These are phyloP conservation scores for Yamadazyma sp. DNA, from an alignment of 1,139 yeast genomes.

Conservation along the genomic window DNA sequence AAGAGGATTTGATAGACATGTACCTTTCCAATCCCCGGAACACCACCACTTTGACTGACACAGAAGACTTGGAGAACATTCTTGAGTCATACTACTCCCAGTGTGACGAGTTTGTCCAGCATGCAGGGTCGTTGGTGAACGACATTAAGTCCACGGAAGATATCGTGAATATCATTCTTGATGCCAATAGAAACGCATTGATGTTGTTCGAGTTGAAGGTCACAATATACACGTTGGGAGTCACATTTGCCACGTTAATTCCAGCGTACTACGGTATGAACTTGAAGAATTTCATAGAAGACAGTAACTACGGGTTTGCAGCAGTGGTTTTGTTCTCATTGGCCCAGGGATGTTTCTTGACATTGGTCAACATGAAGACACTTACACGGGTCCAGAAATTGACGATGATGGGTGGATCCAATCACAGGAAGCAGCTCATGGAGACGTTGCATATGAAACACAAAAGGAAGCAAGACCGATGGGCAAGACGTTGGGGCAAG, in stretches of 20 bases:
- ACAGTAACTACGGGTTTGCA: conserved; percentile 64
- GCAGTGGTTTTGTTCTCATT: conserved; percentile 53
- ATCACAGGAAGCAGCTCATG: conserved; percentile 3
- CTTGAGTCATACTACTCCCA: conserved; percentile 92
- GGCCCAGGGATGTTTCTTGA: conserved; percentile 45
- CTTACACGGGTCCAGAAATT: conserved; percentile 59
- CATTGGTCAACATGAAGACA: conserved; percentile 46
- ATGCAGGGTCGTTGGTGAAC: conserved; percentile 76
- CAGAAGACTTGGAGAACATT: conserved; percentile 83
- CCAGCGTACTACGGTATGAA: conserved; percentile 94
- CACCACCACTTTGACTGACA: conserved; percentile 11
- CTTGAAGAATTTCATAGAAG: conserved; percentile 85
- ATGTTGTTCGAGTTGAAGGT: conserved; percentile 87
- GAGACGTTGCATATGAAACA: conserved; percentile 8
- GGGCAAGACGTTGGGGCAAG: conserved; percentile 3
- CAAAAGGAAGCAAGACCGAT: neutral
- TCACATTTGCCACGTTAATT: conserved; percentile 65
- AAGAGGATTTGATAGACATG: conserved; percentile 86
- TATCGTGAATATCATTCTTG: conserved; percentile 89
- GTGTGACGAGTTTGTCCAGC: conserved; percentile 95
- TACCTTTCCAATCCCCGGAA: conserved; percentile 56
- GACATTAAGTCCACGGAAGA: conserved; percentile 95
- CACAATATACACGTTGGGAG: conserved; percentile 81
- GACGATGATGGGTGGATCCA: conserved; percentile 54
- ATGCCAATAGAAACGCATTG: conserved; percentile 89